Evolutionary conservation across 2,329 filamentous ascomycete species (phyloP).

Genomic region (Fusarium sp.): DNA sequence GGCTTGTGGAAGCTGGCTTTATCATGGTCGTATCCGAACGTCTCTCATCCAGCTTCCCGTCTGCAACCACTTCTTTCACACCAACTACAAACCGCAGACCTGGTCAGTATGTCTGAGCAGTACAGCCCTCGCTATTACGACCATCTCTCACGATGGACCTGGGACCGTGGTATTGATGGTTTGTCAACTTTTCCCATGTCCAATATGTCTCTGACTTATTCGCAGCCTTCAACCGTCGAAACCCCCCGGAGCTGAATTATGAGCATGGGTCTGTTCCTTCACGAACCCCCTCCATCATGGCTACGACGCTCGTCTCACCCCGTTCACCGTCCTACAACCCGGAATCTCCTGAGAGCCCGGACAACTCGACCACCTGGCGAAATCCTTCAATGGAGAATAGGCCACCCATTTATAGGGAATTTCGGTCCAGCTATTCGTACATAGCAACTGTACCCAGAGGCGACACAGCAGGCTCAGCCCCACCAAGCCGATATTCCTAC

Average conservation of each 20-base stretch:
- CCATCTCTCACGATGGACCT: background rate
- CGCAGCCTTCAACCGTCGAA: background rate
- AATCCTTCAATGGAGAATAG: background rate
- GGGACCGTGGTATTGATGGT: background rate
- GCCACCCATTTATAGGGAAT: background rate
- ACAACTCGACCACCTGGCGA: background rate
- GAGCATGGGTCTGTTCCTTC: background rate
- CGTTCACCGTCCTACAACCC: background rate
- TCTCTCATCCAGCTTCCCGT: background rate
- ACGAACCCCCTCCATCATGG: background rate
- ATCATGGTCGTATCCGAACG: background rate
- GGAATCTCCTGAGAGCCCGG: background rate
- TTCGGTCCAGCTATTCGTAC: background rate
- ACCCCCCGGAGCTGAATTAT: too few relatives aligned
- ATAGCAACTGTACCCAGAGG: background rate
- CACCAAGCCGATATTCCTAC: background rate
- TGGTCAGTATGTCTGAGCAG: background rate
- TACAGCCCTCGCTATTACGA: background rate
- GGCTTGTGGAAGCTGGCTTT: background rate
- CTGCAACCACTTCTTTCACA: background rate
- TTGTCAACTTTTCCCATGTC: rapidly evolving
- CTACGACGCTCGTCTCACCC: background rate
- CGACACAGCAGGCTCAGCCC: background rate
- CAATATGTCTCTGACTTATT: background rate
- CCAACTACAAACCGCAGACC: background rate